A percentile compares a stretch with the other conserved stretches of the same genome.
Conservation (phyloP, 2,329 filamentous ascomycete species). For the Apiospora hydei region DNA sequence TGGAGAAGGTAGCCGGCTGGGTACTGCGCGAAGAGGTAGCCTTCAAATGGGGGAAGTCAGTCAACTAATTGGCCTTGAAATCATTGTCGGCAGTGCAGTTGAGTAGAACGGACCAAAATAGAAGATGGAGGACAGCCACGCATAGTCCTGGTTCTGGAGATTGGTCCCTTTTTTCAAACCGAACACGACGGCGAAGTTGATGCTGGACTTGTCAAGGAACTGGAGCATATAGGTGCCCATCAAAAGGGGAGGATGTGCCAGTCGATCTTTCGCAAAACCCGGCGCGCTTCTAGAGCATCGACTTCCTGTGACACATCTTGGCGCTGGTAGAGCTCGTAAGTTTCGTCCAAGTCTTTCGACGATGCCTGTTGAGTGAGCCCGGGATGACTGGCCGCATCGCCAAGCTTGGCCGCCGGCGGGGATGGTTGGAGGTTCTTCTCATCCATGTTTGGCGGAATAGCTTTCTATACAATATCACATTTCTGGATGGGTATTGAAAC, state of each 20-base stretch:
- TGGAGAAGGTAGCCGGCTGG: conserved; percentile 55
- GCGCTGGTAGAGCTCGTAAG: conserved; percentile 41
- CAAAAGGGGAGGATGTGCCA: conserved; percentile 39
- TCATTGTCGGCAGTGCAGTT: background rate
- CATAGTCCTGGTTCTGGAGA: conserved; percentile 57
- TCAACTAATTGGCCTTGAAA: background rate
- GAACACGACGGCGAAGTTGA: conserved; percentile 59
- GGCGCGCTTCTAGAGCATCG: conserved; percentile 37
- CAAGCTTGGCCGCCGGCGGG: background rate
- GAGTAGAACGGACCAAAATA: conserved; percentile 48
- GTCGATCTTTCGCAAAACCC: conserved; percentile 43
- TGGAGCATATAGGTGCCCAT: conserved; percentile 44
- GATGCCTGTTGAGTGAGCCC: conserved; percentile 28
- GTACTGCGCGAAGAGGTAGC: conserved; percentile 53
- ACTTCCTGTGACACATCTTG: conserved; percentile 35
- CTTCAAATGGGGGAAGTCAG: background rate
- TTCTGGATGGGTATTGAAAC: background rate
- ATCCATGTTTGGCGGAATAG: background rate
- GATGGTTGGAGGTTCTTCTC: background rate
- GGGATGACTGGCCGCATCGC: background rate
- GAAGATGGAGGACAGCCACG: conserved; percentile 61
- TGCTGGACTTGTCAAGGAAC: conserved; percentile 49
- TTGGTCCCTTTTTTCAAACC: conserved; percentile 55
- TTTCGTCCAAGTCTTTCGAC: conserved; percentile 41
- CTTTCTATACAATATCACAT: background rate